These are phyloP conservation scores for Dysphania ambrosioides DNA, from an alignment of 148 eudicot genomes.

Conservation along the genomic window DNA sequence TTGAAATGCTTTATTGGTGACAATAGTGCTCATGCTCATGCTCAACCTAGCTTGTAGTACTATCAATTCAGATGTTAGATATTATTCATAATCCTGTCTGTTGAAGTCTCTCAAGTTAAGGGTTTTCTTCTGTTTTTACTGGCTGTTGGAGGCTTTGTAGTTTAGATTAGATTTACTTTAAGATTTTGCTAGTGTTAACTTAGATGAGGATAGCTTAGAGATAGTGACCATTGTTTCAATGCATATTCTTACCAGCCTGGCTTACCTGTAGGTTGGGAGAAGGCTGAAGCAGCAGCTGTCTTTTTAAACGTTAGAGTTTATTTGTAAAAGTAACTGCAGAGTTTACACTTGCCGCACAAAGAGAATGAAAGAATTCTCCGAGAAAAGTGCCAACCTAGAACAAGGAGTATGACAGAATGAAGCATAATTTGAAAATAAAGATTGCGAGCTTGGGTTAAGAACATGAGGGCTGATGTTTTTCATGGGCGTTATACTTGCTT, in stretches of 20 bases:
- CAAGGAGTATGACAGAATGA: slow-evolving; percentile 66
- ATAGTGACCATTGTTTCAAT: no score
- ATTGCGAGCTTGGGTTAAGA: slow-evolving; percentile 65
- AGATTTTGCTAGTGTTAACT: no score
- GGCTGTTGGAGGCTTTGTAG: no score
- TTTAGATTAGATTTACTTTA: no score
- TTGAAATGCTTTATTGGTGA: no score
- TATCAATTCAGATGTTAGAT: no score
- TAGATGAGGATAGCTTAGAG: no score
- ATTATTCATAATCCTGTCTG: no score
- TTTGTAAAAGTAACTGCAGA: slow-evolving; percentile 85
- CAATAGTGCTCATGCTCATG: no score
- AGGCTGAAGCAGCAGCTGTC: slow-evolving; percentile 88
- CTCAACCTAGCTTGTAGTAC: no score
- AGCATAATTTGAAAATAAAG: slow-evolving; percentile 60
- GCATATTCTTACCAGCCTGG: background rate
- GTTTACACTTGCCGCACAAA: slow-evolving; percentile 78
- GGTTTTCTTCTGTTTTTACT: no score
- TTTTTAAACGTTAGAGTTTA: slow-evolving; percentile 78
- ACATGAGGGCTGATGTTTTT: slow-evolving; percentile 59
- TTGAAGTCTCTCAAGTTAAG: no score
- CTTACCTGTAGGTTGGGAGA: slow-evolving; percentile 80
- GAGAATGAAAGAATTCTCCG: slow-evolving; percentile 71
- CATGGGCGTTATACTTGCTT: slow-evolving; percentile 83
- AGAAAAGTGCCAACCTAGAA: slow-evolving; percentile 54